A percentile compares a stretch with the other conserved stretches of the same genome.
These are phyloP conservation scores for Paraphoma chrysanthemicola DNA, from an alignment of 2,329 filamentous ascomycete species.

Conservation along the genomic window DNA sequence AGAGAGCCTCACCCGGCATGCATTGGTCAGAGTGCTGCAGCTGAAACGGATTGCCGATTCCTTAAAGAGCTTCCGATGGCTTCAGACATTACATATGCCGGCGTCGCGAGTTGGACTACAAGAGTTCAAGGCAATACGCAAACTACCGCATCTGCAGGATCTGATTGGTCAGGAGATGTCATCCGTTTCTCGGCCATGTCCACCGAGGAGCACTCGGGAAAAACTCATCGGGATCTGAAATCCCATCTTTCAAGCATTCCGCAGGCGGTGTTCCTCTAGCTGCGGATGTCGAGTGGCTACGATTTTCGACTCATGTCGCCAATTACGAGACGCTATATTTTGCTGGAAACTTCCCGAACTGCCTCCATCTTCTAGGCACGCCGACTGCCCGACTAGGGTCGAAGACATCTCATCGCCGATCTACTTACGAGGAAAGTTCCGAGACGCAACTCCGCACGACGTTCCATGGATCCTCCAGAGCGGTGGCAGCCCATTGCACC, in stretches of 20 bases:
- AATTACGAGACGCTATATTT: neutral
- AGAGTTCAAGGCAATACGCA: neutral
- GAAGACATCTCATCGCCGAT: neutral
- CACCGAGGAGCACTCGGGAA: neutral
- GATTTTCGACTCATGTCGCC: neutral
- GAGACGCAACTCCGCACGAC: neutral
- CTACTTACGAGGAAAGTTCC: neutral
- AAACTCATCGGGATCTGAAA: slow-evolving; percentile 1
- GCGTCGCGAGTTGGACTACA: neutral
- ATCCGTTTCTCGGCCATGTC: neutral
- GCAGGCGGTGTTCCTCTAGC: neutral
- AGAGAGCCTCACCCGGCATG: neutral
- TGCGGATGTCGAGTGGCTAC: neutral
- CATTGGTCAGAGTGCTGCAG: neutral
- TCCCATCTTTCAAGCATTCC: neutral
- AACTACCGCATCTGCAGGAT: neutral
- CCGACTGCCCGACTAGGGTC: neutral
- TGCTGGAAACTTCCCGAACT: neutral
- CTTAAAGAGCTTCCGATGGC: neutral
- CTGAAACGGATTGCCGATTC: neutral
- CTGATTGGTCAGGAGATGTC: slow-evolving; percentile 2
- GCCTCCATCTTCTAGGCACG: neutral
- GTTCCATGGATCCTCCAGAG: slow-evolving; percentile 25
- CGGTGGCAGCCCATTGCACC: slow-evolving; percentile 34
- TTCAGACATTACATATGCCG: neutral